These are phyloP conservation scores for Aspergillus chevalieri DNA, from an alignment of 2,329 filamentous ascomycete genomes.

Conservation along the genomic window DNA sequence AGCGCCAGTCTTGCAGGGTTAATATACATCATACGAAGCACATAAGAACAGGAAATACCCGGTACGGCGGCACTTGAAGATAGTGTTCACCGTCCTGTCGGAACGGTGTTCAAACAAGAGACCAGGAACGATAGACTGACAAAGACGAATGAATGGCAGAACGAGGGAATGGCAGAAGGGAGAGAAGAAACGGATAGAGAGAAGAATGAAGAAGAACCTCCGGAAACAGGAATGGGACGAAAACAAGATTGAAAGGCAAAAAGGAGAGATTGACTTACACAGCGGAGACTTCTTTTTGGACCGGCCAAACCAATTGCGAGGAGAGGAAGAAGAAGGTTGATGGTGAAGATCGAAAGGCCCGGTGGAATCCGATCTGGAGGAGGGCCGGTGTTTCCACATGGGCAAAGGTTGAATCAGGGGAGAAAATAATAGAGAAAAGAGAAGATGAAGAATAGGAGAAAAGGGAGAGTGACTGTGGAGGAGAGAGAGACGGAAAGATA, in stretches of 20 bases:
- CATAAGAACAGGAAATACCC: too few species aligned
- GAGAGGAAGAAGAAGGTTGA: conserved; percentile 13
- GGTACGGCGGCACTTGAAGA: too few species aligned
- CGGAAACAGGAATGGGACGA: not conserved
- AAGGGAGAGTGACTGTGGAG: conserved; percentile 6
- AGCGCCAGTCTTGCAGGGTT: conserved; percentile 2
- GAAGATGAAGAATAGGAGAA: not conserved
- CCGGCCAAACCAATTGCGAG: conserved; percentile 30
- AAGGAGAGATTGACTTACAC: conserved; percentile 19
- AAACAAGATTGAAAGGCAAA: conserved; percentile 2
- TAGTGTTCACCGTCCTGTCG: too few species aligned
- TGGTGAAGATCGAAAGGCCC: conserved; percentile 26
- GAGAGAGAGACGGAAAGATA: conserved; percentile 8
- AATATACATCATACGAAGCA: too few species aligned
- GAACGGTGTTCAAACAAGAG: not conserved
- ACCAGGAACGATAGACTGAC: not conserved
- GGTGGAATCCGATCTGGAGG: conserved; percentile 35
- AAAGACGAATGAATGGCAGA: not conserved
- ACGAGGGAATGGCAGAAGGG: not conserved
- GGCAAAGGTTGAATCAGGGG: conserved; percentile 13
- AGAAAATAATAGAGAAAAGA: too few species aligned
- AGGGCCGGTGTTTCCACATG: conserved; percentile 39
- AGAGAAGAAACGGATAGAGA: not conserved
- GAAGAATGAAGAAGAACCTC: not conserved
- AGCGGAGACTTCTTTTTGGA: conserved; percentile 29